Conservation (phyloP, 1,284 basidiomycete species). For the Pterulicium gracile region DNA sequence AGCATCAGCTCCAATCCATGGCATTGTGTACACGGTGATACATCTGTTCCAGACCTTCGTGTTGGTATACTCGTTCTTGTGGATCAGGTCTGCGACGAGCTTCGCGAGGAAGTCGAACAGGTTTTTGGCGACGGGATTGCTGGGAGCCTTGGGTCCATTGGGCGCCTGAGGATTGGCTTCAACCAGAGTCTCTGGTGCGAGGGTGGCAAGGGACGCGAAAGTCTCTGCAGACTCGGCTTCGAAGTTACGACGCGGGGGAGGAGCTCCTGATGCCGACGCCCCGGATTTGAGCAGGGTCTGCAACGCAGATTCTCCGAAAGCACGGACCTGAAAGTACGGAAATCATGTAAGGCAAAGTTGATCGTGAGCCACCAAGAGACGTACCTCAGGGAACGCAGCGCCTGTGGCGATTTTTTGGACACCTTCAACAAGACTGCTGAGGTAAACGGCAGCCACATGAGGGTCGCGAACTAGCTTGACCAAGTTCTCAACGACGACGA, state of each 20-base stretch:
- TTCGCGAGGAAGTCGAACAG: conserved; percentile 65
- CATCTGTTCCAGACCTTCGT: conserved; percentile 62
- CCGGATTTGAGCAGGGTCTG: conserved; percentile 73
- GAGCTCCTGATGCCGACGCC: conserved; percentile 61
- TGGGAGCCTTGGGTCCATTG: conserved; percentile 36
- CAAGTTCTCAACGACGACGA: conserved; percentile 93
- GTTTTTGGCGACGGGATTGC: conserved; percentile 35
- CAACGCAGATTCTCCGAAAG: conserved; percentile 77
- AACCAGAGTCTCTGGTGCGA: conserved; percentile 44
- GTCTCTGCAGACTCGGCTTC: conserved; percentile 48
- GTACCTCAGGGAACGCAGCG: conserved; percentile 92
- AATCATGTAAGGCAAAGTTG: conserved; percentile 10
- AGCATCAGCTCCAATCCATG: conserved; percentile 50
- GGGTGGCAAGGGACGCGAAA: conserved; percentile 44
- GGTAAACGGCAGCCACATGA: conserved; percentile 81
- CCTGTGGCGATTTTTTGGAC: conserved; percentile 86
- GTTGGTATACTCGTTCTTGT: conserved; percentile 57
- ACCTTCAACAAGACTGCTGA: conserved; percentile 83
- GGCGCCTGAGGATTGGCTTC: conserved; percentile 29
- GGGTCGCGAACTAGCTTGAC: conserved; percentile 96
- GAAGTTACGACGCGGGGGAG: conserved; percentile 57
- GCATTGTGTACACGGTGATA: conserved; percentile 58
- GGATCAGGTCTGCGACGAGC: conserved; percentile 70
- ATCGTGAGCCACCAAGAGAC: conserved; percentile 14
- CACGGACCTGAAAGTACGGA: conserved; percentile 65